Conservation (phyloP, 2,329 filamentous ascomycete species). For the Paecilomyces sp. region DNA sequence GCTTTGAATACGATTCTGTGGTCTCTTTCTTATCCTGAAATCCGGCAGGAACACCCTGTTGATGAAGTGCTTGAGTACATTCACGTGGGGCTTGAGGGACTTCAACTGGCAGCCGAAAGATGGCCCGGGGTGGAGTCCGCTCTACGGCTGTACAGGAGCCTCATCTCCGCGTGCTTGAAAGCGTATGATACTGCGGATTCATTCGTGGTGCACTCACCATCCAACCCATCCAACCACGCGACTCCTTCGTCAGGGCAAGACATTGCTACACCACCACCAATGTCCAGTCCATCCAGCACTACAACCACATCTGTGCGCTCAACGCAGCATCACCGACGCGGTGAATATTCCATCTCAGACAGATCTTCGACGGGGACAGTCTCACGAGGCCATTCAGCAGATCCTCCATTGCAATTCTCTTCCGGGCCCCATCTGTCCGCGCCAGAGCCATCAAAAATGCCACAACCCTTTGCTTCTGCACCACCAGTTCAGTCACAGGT, state of each 20-base stretch:
- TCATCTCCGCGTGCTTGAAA: slow-evolving; percentile 78
- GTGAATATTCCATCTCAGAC: slow-evolving; percentile 15
- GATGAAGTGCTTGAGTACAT: slow-evolving; percentile 73
- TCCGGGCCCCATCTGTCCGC: slow-evolving; percentile 15
- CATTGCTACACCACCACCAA: slow-evolving; percentile 29
- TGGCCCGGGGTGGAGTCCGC: slow-evolving; percentile 89
- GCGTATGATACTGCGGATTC: slow-evolving; percentile 64
- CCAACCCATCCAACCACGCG: slow-evolving; percentile 34
- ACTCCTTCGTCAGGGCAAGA: slow-evolving; percentile 35
- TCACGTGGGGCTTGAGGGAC: slow-evolving; percentile 66
- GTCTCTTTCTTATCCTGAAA: slow-evolving; percentile 79
- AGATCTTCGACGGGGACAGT: slow-evolving; percentile 19
- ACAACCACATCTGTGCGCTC: slow-evolving; percentile 28
- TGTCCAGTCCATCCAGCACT: slow-evolving; percentile 35
- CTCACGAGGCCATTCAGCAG: slow-evolving; percentile 28
- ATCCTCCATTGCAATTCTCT: slow-evolving; percentile 19
- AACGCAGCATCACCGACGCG: slow-evolving; percentile 19
- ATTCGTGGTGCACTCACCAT: slow-evolving; percentile 45
- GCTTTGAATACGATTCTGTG: slow-evolving; percentile 86
- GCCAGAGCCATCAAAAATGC: slow-evolving; percentile 13
- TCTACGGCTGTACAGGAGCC: slow-evolving; percentile 75
- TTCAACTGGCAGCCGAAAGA: slow-evolving; percentile 71
- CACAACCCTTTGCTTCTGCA: slow-evolving; percentile 8
- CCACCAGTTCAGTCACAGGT: slow-evolving; percentile 6
- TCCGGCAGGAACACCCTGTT: slow-evolving; percentile 64